Percentiles rank a stretch among this genome's conserved stretches.
These are phyloP conservation scores for Dipteronia dyeriana DNA, from an alignment of 345 rosid genomes.

Conservation along the genomic window DNA sequence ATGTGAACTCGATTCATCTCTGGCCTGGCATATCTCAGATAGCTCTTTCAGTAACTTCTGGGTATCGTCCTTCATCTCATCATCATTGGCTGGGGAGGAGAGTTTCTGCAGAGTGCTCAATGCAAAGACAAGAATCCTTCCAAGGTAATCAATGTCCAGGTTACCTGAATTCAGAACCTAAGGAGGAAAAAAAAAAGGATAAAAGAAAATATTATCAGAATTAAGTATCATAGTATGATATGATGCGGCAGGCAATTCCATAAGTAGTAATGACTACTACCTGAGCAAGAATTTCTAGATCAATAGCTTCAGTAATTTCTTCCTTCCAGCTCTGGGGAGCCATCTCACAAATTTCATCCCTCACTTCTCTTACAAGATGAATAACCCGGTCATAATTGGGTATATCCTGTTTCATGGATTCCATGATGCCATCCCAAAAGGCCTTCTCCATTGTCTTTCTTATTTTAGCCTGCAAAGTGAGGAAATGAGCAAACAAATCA, in stretches of 20 bases:
- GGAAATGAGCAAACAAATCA: slow-evolving; percentile 13
- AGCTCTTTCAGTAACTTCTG: slow-evolving; percentile 60
- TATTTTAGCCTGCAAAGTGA: slow-evolving; percentile 54
- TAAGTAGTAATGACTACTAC: slow-evolving; percentile 31
- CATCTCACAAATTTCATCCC: slow-evolving; percentile 84
- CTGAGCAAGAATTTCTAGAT: slow-evolving; percentile 78
- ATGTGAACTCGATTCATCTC: slow-evolving; percentile 47
- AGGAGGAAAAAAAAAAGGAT: not conserved
- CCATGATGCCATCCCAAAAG: slow-evolving; percentile 83
- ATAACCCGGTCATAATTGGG: slow-evolving; percentile 66
- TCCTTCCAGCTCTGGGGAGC: slow-evolving; percentile 83
- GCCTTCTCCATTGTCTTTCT: slow-evolving; percentile 82
- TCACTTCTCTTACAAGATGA: slow-evolving; percentile 82
- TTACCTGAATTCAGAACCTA: slow-evolving; percentile 74
- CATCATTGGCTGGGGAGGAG: slow-evolving; percentile 70
- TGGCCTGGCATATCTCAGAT: slow-evolving; percentile 51
- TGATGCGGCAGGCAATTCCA: not conserved
- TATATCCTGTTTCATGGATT: slow-evolving; percentile 61
- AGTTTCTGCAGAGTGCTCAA: slow-evolving; percentile 75
- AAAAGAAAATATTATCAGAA: not conserved
- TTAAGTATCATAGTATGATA: not conserved
- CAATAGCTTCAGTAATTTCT: slow-evolving; percentile 70
- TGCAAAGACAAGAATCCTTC: slow-evolving; percentile 76
- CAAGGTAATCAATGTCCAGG: slow-evolving; percentile 73
- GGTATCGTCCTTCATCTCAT: slow-evolving; percentile 54